Percentiles rank a stretch among this genome's conserved stretches.
Conservation (phyloP, 495 filamentous ascomycete species). For the Xylaria scruposa region DNA sequence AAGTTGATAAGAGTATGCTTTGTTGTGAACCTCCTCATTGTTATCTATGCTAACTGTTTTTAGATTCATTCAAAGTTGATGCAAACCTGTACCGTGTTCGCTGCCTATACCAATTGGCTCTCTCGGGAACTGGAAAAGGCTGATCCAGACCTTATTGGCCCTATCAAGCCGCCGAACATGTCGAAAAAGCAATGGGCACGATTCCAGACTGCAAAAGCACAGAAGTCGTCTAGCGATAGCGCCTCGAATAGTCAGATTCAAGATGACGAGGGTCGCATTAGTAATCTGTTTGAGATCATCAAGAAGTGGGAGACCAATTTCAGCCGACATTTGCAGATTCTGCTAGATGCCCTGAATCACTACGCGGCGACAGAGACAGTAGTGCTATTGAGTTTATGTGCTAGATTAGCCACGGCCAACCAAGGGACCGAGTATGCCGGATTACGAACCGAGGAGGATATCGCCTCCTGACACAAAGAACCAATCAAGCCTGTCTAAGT, state of each 20-base stretch:
- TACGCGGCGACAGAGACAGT: conserved; percentile 98
- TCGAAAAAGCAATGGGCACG: conserved; percentile 59
- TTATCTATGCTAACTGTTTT: conserved; percentile 19
- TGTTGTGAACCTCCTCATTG: conserved; percentile 15
- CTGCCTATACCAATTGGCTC: conserved; percentile 81
- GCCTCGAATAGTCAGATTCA: conserved; percentile 31
- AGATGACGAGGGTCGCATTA: conserved; percentile 69
- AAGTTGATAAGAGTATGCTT: conserved; percentile 82
- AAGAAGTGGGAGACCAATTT: conserved; percentile 92
- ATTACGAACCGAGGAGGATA: conserved; percentile 54
- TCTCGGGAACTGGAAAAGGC: conserved; percentile 77
- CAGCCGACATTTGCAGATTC: conserved; percentile 83
- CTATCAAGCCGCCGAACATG: conserved; percentile 58
- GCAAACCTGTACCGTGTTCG: conserved; percentile 90
- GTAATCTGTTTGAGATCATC: conserved; percentile 82
- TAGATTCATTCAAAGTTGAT: conserved; percentile 96
- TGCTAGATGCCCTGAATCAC: conserved; percentile 93
- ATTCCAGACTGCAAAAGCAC: conserved; percentile 49
- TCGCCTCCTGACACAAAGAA: conserved; percentile 30
- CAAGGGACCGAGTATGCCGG: conserved; percentile 67
- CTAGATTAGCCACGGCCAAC: conserved; percentile 74
- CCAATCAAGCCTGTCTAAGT: not conserved
- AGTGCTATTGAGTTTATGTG: conserved; percentile 85
- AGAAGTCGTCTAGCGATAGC: conserved; percentile 39
- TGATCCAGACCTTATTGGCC: conserved; percentile 72